These are phyloP conservation scores for Spongispora temasekensis DNA, from an alignment of 1,284 basidiomycete species.

Conservation along the genomic window DNA sequence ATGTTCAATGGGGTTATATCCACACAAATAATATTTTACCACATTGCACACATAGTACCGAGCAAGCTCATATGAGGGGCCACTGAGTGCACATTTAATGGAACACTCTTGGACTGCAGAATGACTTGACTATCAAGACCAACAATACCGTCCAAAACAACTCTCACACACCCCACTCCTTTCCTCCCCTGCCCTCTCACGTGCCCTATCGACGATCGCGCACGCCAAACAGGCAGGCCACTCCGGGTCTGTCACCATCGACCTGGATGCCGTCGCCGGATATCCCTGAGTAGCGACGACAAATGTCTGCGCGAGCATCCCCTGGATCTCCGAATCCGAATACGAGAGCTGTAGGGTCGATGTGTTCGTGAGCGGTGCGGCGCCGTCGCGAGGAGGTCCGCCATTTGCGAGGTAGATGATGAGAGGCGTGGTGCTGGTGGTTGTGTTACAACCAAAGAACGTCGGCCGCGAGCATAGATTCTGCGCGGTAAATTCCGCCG, in stretches of 20 bases:
- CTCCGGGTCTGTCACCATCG: slow-evolving; percentile 32
- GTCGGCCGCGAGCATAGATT: slow-evolving; percentile 41
- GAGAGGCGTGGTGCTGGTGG: slow-evolving; percentile 32
- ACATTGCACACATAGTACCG: too few relatives aligned
- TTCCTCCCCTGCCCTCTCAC: slow-evolving; percentile 29
- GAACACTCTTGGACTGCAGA: too few relatives aligned
- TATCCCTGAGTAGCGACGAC: slow-evolving; percentile 44
- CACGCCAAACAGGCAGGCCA: slow-evolving; percentile 50
- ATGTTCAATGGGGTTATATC: too few relatives aligned
- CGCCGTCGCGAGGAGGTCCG: slow-evolving; percentile 42
- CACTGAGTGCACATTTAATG: too few relatives aligned
- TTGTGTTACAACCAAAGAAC: slow-evolving; percentile 46
- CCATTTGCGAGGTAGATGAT: slow-evolving; percentile 46
- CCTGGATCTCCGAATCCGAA: slow-evolving; percentile 33
- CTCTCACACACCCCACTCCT: slow-evolving; percentile 40
- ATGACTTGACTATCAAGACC: too few relatives aligned
- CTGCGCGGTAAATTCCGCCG: slow-evolving; percentile 34
- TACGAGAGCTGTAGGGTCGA: slow-evolving; percentile 39
- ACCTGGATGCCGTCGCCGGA: slow-evolving; percentile 14
- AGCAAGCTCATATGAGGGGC: too few relatives aligned
- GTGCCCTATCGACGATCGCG: slow-evolving; percentile 44
- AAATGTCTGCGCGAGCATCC: slow-evolving; percentile 45
- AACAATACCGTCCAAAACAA: slow-evolving; percentile 46
- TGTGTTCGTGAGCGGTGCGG: slow-evolving; percentile 43
- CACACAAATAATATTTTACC: too few relatives aligned